phyloP scores from a whole-genome alignment of 768 basidiomycete genomes.

The Coprinopsis sp. region DNA sequence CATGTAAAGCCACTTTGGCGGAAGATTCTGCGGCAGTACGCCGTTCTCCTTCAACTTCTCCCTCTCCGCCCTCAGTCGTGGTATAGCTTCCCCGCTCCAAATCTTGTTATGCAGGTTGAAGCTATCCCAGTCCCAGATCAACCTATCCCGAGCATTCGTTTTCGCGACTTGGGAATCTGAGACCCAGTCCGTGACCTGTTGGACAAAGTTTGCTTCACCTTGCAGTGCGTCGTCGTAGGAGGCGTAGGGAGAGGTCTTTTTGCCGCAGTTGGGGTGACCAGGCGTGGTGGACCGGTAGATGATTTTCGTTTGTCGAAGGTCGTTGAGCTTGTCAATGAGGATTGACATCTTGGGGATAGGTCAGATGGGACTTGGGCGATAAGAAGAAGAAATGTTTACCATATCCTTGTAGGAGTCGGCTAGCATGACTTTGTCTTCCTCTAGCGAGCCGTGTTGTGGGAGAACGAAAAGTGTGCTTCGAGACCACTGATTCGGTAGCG shows the following conservation, averaged over 20 bases:
- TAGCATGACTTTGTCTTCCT: conserved; percentile 22
- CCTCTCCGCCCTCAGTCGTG: conserved; percentile 7
- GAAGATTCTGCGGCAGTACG: too few species aligned
- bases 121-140: conserved; percentile 19
- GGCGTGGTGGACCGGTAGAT: conserved; percentile 12
- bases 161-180: background rate
- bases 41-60: too few species aligned
- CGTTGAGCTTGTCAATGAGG: background rate
- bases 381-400: conserved; percentile 13
- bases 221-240: background rate
- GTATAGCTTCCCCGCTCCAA: conserved; percentile 11
- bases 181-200: background rate
- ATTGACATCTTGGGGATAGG: background rate
- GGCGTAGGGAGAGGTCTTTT: conserved; percentile 1
- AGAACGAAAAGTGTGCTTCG: conserved; percentile 24
- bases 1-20: too few species aligned
- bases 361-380: background rate
- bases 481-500: too few species aligned
- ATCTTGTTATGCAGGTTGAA: conserved; percentile 13
- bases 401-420: conserved; percentile 23
- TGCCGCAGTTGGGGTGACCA: conserved; percentile 11
- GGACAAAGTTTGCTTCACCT: background rate
- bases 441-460: conserved; percentile 17
- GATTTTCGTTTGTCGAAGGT: conserved; percentile 5
- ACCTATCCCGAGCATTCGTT: background rate